Evolutionary conservation across 768 basidiomycete species (phyloP).

Genomic region (Pleurotus eryngii): DNA sequence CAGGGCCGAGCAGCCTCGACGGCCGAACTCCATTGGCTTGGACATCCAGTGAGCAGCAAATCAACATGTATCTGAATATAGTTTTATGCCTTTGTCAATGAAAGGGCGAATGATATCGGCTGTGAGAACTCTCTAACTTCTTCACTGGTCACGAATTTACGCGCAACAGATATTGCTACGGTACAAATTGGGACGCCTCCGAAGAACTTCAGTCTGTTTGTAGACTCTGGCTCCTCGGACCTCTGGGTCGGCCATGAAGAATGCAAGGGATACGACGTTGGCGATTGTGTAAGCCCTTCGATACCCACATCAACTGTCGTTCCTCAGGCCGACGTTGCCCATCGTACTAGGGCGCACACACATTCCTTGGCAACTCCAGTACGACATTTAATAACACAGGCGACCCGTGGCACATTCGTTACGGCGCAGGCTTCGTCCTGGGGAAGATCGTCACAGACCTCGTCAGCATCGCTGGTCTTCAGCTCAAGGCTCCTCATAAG

Average conservation of each 20-base stretch:
- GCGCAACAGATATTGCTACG: background rate
- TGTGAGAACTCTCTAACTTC: background rate
- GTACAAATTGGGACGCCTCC: conserved; percentile 28
- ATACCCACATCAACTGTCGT: background rate
- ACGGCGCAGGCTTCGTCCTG: conserved; percentile 1
- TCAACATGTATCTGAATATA: no score
- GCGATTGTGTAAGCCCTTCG: background rate
- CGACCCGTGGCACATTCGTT: conserved; percentile 5
- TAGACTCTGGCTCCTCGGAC: conserved; percentile 48
- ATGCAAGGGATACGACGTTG: conserved; percentile 6
- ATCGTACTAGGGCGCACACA: conserved; percentile 35
- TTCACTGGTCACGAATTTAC: background rate
- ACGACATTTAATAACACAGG: conserved; percentile 45
- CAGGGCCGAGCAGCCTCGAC: background rate
- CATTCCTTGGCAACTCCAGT: conserved; percentile 47
- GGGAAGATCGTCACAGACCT: conserved; percentile 5
- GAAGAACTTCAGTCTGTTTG: conserved; percentile 33
- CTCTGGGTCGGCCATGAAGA: conserved; percentile 38
- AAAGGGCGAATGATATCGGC: conserved; percentile 4
- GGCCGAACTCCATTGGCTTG: conserved; percentile 57
- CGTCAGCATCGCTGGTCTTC: conserved; percentile 3
- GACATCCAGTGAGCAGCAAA: conserved; percentile 56
- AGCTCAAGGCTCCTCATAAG: background rate
- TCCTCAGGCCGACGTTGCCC: background rate
- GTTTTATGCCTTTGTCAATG: background rate